Evolutionary conservation across 2,329 filamentous ascomycete species (phyloP), one percentile per base, ranked within the genome.

Genomic region (Botrytis tulipae): DNA sequence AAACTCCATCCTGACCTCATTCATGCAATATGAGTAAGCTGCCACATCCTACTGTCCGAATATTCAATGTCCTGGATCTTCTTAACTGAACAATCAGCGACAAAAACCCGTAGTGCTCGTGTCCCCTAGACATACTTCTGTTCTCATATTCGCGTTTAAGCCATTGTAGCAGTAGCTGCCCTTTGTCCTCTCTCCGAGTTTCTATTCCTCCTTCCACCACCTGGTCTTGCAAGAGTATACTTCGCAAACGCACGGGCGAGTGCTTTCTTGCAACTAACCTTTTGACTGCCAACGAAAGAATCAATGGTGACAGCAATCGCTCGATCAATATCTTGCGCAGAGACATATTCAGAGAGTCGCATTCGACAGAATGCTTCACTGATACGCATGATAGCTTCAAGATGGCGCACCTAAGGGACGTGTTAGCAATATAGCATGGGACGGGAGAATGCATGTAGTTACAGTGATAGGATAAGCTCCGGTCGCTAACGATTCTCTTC

Each of bases 381-480:
- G 80, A 97, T 97, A 80, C 96, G 93, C 85, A 99, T 97, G 80
- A 98, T 98, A 76, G 95, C 95, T 87, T 99, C 96, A 48, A 99
- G 86, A 85, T 99, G 96, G 86, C 96, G 95, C 77, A 98, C 93
- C 94, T 97, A 77, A 6, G 32, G 35, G 74, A 14, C 10, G 25
- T 37, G 14, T 61, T 37, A 63, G 57, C 63, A 14, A 25, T 42
- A 0, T 57, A 6, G 70, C 5, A 29, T 6, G 51, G n/a, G 10
- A 37, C 1, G 29, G 51, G 18, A 22, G 12, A 40, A 12, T 67
- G 14, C 25, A 25, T 32, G 35, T 54, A 87, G 93, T 85, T 87
- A 98, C 96, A 40, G 96, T 99, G 76, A 99, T 99, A 7, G 96
- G 96, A 82, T 98, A 99, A 35, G 95, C 96, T 35, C 96, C 96